phyloP scores from a whole-genome alignment of 2,329 filamentous ascomycete genomes.

The Talaromyces islandicus region DNA sequence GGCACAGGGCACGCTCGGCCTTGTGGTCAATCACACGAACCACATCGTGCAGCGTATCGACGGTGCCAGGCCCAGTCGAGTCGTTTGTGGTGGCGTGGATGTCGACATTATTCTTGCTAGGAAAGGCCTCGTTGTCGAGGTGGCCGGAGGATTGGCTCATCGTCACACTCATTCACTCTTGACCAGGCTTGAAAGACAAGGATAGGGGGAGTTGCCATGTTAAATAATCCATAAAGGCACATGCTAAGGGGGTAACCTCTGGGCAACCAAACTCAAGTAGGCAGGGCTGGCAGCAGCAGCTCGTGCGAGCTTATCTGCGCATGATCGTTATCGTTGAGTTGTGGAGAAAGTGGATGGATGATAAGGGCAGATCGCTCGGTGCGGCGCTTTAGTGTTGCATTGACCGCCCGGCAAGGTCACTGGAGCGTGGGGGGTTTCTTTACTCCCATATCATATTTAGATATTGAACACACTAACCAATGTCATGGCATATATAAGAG shows the following conservation, averaged over 20 bases:
- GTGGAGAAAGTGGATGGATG: background rate
- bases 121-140: slow-evolving; percentile 5
- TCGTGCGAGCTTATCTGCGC: background rate
- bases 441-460: background rate
- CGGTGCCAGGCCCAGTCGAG: background rate
- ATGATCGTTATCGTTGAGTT: background rate
- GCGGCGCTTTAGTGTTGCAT: background rate
- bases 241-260: background rate
- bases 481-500: no score
- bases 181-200: background rate
- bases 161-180: background rate
- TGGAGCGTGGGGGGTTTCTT: background rate
- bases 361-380: background rate
- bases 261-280: background rate
- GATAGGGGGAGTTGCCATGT: background rate
- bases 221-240: background rate
- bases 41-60: slow-evolving; percentile 20
- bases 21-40: slow-evolving; percentile 36
- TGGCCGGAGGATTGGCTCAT: background rate
- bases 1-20: slow-evolving; percentile 45
- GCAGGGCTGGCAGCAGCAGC: background rate
- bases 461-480: no score
- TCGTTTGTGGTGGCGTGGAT: slow-evolving; percentile 2
- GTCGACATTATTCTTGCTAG: slow-evolving; percentile 1
- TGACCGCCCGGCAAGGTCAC: no score